A percentile compares a stretch with the other conserved stretches of the same genome.
Evolutionary conservation across 768 basidiomycete genomes (phyloP).

Genomic region (Clathrus columnatus): DNA sequence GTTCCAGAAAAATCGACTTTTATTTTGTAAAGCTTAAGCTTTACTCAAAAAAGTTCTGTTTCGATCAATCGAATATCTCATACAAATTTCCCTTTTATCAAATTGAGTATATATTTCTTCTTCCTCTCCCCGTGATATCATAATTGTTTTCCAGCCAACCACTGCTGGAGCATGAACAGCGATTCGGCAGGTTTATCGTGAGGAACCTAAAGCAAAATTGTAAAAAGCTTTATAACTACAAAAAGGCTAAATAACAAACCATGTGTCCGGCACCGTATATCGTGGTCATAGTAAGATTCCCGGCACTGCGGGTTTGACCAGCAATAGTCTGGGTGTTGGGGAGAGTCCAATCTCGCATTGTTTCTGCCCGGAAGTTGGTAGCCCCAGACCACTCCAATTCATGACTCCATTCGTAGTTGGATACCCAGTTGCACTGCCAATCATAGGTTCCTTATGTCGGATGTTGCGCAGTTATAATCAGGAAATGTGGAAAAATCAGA

Average conservation of each 20-base stretch:
- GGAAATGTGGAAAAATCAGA: background rate
- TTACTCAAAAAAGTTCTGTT: too few relatives aligned
- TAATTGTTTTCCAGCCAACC: constrained; percentile 41
- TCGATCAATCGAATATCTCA: too few relatives aligned
- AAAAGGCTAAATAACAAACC: constrained; percentile 27
- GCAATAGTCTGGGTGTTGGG: constrained; percentile 34
- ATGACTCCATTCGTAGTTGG: constrained; percentile 71
- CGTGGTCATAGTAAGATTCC: constrained; percentile 55
- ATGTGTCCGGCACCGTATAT: constrained; percentile 69
- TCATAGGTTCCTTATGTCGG: constrained; percentile 49
- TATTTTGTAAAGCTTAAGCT: too few relatives aligned
- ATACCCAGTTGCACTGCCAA: constrained; percentile 75
- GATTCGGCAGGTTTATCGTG: constrained; percentile 62
- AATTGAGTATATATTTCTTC: too few relatives aligned
- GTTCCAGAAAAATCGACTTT: too few relatives aligned
- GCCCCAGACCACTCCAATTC: constrained; percentile 64
- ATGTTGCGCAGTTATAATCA: background rate
- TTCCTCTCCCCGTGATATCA: too few relatives aligned
- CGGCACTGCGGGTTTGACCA: constrained; percentile 47
- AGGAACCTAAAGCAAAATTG: constrained; percentile 40
- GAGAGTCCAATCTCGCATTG: constrained; percentile 47
- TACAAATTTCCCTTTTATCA: too few relatives aligned
- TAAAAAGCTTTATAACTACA: constrained; percentile 14
- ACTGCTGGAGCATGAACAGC: constrained; percentile 52
- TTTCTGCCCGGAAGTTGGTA: constrained; percentile 34